phyloP scores from a whole-genome alignment of 371 early-diverging fungal species.

The Dinochytrium kinnereticum region DNA sequence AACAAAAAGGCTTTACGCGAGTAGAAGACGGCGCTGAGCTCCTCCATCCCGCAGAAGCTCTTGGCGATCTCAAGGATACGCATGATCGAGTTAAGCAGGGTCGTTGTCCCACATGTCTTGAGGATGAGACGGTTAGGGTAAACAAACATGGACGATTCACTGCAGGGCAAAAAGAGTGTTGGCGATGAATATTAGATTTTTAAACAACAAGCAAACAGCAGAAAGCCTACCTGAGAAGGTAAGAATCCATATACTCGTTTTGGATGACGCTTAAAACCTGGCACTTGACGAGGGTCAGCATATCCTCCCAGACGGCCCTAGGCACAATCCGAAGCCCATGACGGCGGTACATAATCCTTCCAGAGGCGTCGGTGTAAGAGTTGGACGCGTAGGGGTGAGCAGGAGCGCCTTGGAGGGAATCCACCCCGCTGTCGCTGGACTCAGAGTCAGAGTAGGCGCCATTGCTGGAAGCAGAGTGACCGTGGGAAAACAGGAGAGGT shows the following conservation, averaged over 20 bases:
- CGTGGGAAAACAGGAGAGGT: slow-evolving; percentile 21
- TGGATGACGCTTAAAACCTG: slow-evolving; percentile 82
- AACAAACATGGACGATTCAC: slow-evolving; percentile 96
- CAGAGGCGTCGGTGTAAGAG: slow-evolving; percentile 13
- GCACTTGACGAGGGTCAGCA: slow-evolving; percentile 92
- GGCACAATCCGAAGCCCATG: slow-evolving; percentile 78
- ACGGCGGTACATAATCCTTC: slow-evolving; percentile 31
- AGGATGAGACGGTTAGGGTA: slow-evolving; percentile 91
- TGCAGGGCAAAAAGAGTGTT: slow-evolving; percentile 26
- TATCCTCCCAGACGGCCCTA: slow-evolving; percentile 81
- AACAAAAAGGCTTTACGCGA: slow-evolving; percentile 96
- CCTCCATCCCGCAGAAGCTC: slow-evolving; percentile 68
- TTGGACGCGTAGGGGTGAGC: slow-evolving; percentile 26
- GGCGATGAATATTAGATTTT: background rate
- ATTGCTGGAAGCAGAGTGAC: background rate
- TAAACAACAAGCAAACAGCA: slow-evolving; percentile 27
- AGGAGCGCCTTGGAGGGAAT: slow-evolving; percentile 23
- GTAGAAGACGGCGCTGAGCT: slow-evolving; percentile 87
- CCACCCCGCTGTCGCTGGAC: slow-evolving; percentile 19
- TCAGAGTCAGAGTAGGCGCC: slow-evolving; percentile 24
- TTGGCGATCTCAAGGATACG: slow-evolving; percentile 84
- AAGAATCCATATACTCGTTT: slow-evolving; percentile 84
- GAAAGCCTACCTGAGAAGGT: slow-evolving; percentile 74
- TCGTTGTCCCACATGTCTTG: slow-evolving; percentile 98
- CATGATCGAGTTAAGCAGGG: slow-evolving; percentile 83